Conservation (phyloP, 2,329 filamentous ascomycete species). For the Claviceps sp. region DNA sequence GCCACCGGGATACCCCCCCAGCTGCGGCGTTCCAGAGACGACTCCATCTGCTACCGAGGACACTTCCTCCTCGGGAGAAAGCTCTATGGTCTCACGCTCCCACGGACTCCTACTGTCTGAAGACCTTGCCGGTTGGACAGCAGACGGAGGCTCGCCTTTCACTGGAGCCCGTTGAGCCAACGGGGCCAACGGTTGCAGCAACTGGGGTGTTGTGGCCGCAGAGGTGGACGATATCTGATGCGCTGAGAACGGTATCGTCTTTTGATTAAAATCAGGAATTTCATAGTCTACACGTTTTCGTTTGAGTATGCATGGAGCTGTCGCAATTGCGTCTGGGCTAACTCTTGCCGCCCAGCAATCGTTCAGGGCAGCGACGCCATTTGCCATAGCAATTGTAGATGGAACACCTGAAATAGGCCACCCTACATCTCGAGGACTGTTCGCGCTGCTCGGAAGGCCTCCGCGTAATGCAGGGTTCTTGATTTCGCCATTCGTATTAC, state of each 20-base stretch:
- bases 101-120: neutral
- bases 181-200: neutral
- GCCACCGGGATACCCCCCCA: slow-evolving; percentile 25
- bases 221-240: neutral
- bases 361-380: no score
- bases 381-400: neutral
- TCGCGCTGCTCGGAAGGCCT: neutral
- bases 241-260: slow-evolving; percentile 18
- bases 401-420: neutral
- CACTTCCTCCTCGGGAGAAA: slow-evolving; percentile 19
- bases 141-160: neutral
- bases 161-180: neutral
- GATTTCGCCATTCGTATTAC: neutral
- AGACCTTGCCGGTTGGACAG: neutral
- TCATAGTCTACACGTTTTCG: slow-evolving; percentile 14
- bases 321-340: neutral
- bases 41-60: slow-evolving; percentile 18
- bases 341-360: neutral
- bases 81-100: slow-evolving; percentile 14
- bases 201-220: neutral
- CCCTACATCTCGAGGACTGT: neutral
- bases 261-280: slow-evolving; percentile 18
- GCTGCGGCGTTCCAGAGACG: slow-evolving; percentile 20
- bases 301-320: slow-evolving; percentile 10
- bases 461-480: neutral